phyloP scores from a whole-genome alignment of 495 filamentous ascomycete species.

The Penicillium soppii region DNA sequence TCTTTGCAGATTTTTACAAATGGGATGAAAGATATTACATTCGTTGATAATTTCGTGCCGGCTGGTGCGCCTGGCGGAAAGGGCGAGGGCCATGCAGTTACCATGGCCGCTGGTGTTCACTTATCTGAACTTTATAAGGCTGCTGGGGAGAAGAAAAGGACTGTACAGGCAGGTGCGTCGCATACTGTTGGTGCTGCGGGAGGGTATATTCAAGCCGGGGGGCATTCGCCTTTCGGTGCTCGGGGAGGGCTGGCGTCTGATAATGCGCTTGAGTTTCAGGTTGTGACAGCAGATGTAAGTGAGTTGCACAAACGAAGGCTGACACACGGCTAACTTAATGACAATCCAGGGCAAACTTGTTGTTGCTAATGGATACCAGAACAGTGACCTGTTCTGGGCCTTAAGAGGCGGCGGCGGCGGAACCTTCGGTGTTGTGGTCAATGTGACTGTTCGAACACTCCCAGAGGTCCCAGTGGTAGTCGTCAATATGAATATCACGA shows the following conservation, averaged over 20 bases:
- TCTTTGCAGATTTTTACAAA: constrained; percentile 56
- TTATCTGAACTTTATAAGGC: constrained; percentile 44
- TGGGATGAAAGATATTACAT: constrained; percentile 41
- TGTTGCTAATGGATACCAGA: constrained; percentile 37
- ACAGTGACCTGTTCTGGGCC: constrained; percentile 60
- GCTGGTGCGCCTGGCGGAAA: constrained; percentile 9
- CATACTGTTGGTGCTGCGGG: constrained; percentile 36
- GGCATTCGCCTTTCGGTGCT: constrained; percentile 46
- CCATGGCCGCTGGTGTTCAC: constrained; percentile 54
- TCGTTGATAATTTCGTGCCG: constrained; percentile 30
- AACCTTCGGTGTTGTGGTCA: constrained; percentile 54
- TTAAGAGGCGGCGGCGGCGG: constrained; percentile 44
- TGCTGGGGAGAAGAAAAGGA: constrained; percentile 21
- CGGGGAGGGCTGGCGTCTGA: constrained; percentile 39
- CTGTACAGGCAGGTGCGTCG: constrained; percentile 14
- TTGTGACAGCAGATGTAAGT: constrained; percentile 40
- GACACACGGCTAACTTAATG: not conserved
- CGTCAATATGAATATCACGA: constrained; percentile 37
- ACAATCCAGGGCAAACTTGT: constrained; percentile 30
- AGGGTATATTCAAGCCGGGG: constrained; percentile 57
- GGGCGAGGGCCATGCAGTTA: constrained; percentile 44
- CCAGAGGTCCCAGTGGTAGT: constrained; percentile 34
- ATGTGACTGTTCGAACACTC: constrained; percentile 42
- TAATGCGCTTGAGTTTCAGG: constrained; percentile 36
- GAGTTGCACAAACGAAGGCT: not conserved